Evolutionary conservation across 116 monocot species (phyloP).

Genomic region (Posidonia oceanica): DNA sequence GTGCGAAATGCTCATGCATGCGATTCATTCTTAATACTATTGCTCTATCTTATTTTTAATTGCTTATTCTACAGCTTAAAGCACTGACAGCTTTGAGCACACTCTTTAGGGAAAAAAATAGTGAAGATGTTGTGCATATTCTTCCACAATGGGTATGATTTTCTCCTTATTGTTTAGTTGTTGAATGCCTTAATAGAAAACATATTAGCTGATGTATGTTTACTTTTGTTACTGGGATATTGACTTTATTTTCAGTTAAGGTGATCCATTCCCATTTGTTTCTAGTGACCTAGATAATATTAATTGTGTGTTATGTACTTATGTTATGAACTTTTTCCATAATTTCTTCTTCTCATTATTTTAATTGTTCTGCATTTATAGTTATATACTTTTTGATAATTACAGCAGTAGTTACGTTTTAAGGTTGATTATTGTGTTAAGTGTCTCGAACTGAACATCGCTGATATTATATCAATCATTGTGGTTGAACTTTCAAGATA

Average conservation of each 20-base stretch:
- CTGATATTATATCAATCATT: too few species aligned
- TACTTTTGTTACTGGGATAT: not conserved
- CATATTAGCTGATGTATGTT: not conserved
- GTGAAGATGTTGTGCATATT: slow-evolving; percentile 63
- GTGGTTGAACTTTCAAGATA: too few species aligned
- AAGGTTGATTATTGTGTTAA: too few species aligned
- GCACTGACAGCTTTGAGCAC: slow-evolving; percentile 48
- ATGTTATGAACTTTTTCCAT: too few species aligned
- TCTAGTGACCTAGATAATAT: too few species aligned
- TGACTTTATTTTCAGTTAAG: not conserved
- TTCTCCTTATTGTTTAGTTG: slow-evolving; percentile 1
- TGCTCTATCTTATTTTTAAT: not conserved
- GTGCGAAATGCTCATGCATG: not conserved
- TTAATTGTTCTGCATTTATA: too few species aligned
- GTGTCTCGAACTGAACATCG: too few species aligned
- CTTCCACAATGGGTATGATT: slow-evolving; percentile 85
- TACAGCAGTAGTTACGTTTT: too few species aligned
- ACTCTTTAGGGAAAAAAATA: slow-evolving; percentile 62
- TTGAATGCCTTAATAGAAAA: not conserved
- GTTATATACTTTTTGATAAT: too few species aligned
- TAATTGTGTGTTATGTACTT: too few species aligned
- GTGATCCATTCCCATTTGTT: too few species aligned
- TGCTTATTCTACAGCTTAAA: slow-evolving; percentile 60
- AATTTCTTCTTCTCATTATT: too few species aligned
- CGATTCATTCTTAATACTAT: not conserved